Percentiles rank a stretch among this genome's conserved stretches.
These are phyloP conservation scores for Gracilariopsis chorda DNA, from an alignment of 23 red algal species.

Conservation along the genomic window DNA sequence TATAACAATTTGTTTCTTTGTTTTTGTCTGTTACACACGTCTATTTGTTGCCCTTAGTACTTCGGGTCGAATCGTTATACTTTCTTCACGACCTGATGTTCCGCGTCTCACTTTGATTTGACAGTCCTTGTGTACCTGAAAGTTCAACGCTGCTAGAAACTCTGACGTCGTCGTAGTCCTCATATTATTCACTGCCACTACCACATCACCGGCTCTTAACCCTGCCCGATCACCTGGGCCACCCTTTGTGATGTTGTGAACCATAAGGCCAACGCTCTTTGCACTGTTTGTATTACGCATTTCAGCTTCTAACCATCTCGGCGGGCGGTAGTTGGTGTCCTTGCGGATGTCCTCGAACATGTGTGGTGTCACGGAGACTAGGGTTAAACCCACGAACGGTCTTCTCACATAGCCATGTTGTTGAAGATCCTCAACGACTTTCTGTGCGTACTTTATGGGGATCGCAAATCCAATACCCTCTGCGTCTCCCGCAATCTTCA, in stretches of 20 bases:
- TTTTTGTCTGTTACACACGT: not conserved
- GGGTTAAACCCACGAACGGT: slow-evolving; percentile 84
- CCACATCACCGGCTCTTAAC: slow-evolving; percentile 79
- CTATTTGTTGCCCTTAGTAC: not conserved
- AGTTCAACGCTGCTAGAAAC: slow-evolving; percentile 53
- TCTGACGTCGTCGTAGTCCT: slow-evolving; percentile 49
- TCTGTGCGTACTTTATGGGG: slow-evolving; percentile 89
- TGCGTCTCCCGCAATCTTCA: slow-evolving; percentile 82
- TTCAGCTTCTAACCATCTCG: slow-evolving; percentile 63
- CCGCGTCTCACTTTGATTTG: slow-evolving; percentile 36
- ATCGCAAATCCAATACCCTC: slow-evolving; percentile 94
- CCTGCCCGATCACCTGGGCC: slow-evolving; percentile 82
- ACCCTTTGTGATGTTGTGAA: slow-evolving; percentile 76
- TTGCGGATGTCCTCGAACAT: slow-evolving; percentile 80
- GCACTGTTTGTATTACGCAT: slow-evolving; percentile 60
- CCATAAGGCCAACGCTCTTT: slow-evolving; percentile 61
- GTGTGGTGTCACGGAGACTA: slow-evolving; percentile 75
- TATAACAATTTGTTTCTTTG: not conserved
- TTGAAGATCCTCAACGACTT: slow-evolving; percentile 80
- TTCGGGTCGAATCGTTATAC: slow-evolving; percentile 49
- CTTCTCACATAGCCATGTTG: slow-evolving; percentile 79
- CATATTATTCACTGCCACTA: slow-evolving; percentile 70
- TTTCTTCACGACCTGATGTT: slow-evolving; percentile 9
- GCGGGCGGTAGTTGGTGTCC: slow-evolving; percentile 65
- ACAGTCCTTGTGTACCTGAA: slow-evolving; percentile 59